Evolutionary conservation across 768 basidiomycete species (phyloP), one percentile per base, ranked within the genome.

Genomic region (Lactarius deliciosus): DNA sequence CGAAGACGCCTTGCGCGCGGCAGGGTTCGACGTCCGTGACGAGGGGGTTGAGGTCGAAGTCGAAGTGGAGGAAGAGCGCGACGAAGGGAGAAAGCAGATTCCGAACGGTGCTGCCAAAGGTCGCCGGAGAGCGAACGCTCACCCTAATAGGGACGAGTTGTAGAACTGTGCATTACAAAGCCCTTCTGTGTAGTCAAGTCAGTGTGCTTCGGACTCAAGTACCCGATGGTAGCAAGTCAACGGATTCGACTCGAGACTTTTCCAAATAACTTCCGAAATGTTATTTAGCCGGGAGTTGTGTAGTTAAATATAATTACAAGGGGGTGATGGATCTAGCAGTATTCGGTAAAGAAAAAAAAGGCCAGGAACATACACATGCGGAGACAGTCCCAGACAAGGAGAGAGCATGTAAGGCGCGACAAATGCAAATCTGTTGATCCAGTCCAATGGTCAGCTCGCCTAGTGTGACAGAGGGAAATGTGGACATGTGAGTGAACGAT

Each of bases 1-100:
- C 55, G 77, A 79, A 47, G 81, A 85, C 16, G 79, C 81, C 45
- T 73, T 90, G 53, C 82, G 82, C 30, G 82, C 80, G 30, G 85
- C 82, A 22, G 84, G 86, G 3, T 80, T 78, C 69, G 81, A 87
- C 68, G 77, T 84, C 69, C 78, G 76, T 58, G 77, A 76, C 60
- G 78, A 77, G 54, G 74, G 71, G 65, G 60, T 64, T 18, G 68
- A 64, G 22, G 38, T 70, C 63, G 64, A 71, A 73, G 68, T 65
- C 61, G 64, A 60, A 69, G 64, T 47, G 16, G 60, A 57, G 13
- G 74, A 75, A 56, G 70, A 76, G 66, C 75, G 73, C 28, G 68
- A 74, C 65, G 65, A 72, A 60, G 71, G 66, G 30, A 57, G 38
- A 34, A 58, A 36, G 34, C 60, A 53, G 64, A 50, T 47, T 18